Evolutionary conservation across 345 rosid genomes (phyloP), one percentile per base, ranked within the genome.

Genomic region (Euphorbia peplus): DNA sequence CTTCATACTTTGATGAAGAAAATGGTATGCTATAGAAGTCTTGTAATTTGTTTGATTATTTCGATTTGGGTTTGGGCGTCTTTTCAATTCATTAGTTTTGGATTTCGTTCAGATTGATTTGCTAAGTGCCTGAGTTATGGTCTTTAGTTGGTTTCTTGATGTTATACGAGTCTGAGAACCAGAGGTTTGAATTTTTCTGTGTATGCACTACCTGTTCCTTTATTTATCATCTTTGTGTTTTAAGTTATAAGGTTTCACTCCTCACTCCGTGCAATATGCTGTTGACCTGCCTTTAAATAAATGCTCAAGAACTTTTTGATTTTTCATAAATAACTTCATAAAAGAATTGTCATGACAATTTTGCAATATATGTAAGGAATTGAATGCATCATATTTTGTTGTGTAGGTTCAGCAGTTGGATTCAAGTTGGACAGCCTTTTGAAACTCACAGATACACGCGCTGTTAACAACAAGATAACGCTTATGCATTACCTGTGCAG

Each of bases 401-500:
- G 19, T 77, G 61, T 81, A 95, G 99, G 99, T 81, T 81, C 99
- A 79, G 99, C 99, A 18, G 71, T 95, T 73, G 99, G 99, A 69
- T 95, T 95, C 82, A 95, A 95, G 87, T 74, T 95, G 84, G 99
- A 95, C 78, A 92, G 99, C 83, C 89, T 95, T 73, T 79, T 86
- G 67, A 95, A 95, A 88, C 90, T 95, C 60, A 76, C 87, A 8
- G 99, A 95, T 77, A 92, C 93, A 26, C 97, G 99, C 32, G 97
- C 98, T 72, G 74, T 90, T 56, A 92, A 86, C 71, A 92, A 81
- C 84, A 95, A 88, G 86, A 92, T 90, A 96, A 95, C 99, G 42
- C 96, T 92, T 47, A 90, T 95, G 99, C 96, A 95, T 82, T 95
- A 87, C 80, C 89, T 95, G 70, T 95, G 99, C 82, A 95, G 87